Evolutionary conservation across 2,329 filamentous ascomycete species (phyloP).

Genomic region (Fusarium sp.): DNA sequence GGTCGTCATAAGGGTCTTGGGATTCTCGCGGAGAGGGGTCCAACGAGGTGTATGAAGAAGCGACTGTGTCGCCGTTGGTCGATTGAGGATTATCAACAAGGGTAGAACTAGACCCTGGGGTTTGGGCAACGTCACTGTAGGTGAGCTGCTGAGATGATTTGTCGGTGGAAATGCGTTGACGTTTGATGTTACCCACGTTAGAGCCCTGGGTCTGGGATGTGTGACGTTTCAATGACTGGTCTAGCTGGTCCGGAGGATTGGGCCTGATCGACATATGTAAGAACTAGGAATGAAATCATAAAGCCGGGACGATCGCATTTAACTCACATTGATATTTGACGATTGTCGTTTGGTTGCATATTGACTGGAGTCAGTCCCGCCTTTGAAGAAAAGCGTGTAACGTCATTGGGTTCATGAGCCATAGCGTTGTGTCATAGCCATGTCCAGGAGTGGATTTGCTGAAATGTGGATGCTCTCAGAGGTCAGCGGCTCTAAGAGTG

Average conservation of each 20-base stretch:
- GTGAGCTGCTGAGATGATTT: conserved; percentile 5
- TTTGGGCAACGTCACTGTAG: conserved; percentile 10
- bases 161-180: conserved; percentile 19
- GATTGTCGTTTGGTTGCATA: conserved; percentile 30
- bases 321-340: conserved; percentile 30
- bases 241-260: background rate
- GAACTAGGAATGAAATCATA: conserved; percentile 33
- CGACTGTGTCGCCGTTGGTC: conserved; percentile 3
- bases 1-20: conserved; percentile 15
- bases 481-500: conserved; percentile 12
- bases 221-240: conserved; percentile 33
- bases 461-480: conserved; percentile 33
- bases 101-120: conserved; percentile 10
- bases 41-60: conserved; percentile 2
- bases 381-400: conserved; percentile 30
- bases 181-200: conserved; percentile 18
- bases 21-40: background rate
- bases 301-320: conserved; percentile 8
- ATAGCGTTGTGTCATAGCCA: conserved; percentile 34
- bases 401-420: conserved; percentile 31
- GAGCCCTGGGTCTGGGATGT: conserved; percentile 1
- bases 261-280: conserved; percentile 31
- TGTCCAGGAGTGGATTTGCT: conserved; percentile 28
- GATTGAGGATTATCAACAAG: conserved; percentile 6
- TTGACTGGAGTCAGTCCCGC: conserved; percentile 28